Evolutionary conservation across 768 basidiomycete genomes (phyloP), one percentile per base, ranked within the genome.

Genomic region (Clathrus columnatus): DNA sequence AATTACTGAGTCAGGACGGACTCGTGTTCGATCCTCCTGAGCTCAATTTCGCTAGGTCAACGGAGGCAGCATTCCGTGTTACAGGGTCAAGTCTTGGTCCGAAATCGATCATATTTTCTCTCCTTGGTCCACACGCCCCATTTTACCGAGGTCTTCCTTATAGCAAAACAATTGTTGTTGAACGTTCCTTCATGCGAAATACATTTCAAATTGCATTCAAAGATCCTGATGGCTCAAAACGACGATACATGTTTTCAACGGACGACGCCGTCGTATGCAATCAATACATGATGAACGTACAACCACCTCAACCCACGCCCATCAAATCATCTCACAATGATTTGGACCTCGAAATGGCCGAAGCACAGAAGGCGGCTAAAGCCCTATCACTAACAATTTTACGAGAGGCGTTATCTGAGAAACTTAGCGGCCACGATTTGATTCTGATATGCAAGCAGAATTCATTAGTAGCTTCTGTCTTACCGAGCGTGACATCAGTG

Each of bases 231-330:
- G 82, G 83, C 27, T 57, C 72, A 52, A 88, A 86, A 68, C 80
- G 92, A 61, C 83, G 85, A 63, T 98, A 98, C 71, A 92, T 96
- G 84, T 97, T 96, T 75, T 92, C 89, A 59, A 83, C 96, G 43
- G 82, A 86, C 50, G 90, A 92, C 62, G 78, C 85, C 0, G 74
- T 87, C 36, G 77, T 87, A 17, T 81, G 84, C 18, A 79, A 85
- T 57, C 80, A 84, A 57, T 91, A 88, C 88, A 76, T 76, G 0
- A 76, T 79, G 4, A 82, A 80, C 24, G 69, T 91, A 59, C 80
- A 79, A 63, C 79, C 79, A 54, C 79, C 44, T 24, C 29, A 32
- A 43, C 24, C 30, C 29, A 26, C 51, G 23, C 55, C 47, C 51
- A 53, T 47, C 18, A 54, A 29, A 54, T 36, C 47, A 32, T 57